Conservation (phyloP, 306 rosid genomes). For the Cicer pinnatifidum region DNA sequence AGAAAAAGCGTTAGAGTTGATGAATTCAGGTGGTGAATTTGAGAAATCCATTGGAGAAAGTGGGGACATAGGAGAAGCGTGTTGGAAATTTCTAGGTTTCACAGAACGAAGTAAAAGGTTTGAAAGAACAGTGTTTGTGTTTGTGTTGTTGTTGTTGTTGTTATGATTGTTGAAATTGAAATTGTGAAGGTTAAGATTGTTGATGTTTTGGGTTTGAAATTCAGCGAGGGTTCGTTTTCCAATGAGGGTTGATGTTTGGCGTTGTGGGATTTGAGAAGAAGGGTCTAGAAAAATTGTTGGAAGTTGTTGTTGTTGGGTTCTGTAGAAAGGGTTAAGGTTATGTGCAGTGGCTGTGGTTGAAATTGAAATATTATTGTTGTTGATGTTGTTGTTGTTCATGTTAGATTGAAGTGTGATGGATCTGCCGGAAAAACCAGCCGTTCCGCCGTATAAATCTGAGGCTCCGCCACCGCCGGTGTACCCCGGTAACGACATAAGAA, state of each 20-base stretch:
- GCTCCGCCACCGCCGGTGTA: slow-evolving; percentile 66
- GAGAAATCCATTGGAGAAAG: slow-evolving; percentile 62
- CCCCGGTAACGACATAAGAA: slow-evolving; percentile 71
- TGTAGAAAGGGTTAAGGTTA: slow-evolving; percentile 47
- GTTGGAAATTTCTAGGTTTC: slow-evolving; percentile 60
- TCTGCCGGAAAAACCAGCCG: slow-evolving; percentile 45
- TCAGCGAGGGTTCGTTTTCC: slow-evolving; percentile 81
- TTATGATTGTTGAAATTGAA: slow-evolving; percentile 48
- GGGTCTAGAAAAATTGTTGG: slow-evolving; percentile 45
- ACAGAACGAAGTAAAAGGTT: slow-evolving; percentile 64
- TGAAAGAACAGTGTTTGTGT: slow-evolving; percentile 33
- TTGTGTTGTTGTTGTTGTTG: not conserved
- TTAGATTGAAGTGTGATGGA: slow-evolving; percentile 41
- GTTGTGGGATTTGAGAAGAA: slow-evolving; percentile 56
- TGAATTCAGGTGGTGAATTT: not conserved
- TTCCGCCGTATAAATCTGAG: slow-evolving; percentile 56
- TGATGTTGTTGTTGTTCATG: not conserved
- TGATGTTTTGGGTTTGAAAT: slow-evolving; percentile 52
- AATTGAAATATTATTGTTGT: slow-evolving; percentile 7
- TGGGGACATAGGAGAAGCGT: slow-evolving; percentile 45
- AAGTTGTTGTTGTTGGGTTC: slow-evolving; percentile 59
- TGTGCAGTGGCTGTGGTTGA: slow-evolving; percentile 33
- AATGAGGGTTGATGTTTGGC: slow-evolving; percentile 47
- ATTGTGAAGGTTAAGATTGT: slow-evolving; percentile 47
- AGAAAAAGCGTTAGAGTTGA: slow-evolving; percentile 41